phyloP scores from a whole-genome alignment of 2,329 filamentous ascomycete species.

The Colletotrichum karsti region DNA sequence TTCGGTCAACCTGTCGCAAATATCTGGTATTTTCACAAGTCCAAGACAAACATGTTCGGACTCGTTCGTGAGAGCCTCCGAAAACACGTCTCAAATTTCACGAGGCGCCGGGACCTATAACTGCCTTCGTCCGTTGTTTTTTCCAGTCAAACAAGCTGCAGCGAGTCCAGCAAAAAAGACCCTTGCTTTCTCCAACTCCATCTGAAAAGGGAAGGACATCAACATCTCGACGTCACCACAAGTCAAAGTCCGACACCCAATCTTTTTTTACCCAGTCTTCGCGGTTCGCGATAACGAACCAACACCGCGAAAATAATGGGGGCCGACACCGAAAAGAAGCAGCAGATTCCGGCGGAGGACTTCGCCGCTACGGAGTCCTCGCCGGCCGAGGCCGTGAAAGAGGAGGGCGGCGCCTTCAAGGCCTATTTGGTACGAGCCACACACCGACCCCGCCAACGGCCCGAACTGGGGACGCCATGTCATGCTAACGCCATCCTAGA shows the following conservation, averaged over 20 bases:
- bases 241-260: neutral
- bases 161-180: neutral
- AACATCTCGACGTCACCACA: neutral
- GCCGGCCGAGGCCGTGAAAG: conserved; percentile 13
- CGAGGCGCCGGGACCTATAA: neutral
- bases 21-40: neutral
- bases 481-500: conserved; percentile 25
- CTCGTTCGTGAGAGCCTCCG: neutral
- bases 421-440: conserved; percentile 28
- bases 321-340: conserved; percentile 14
- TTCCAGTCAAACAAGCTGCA: neutral
- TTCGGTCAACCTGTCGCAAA: neutral
- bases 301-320: conserved; percentile 1
- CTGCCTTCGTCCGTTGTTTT: conserved; percentile 13
- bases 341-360: conserved; percentile 9
- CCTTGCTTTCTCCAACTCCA: neutral
- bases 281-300: neutral
- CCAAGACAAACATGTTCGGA: neutral
- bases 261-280: neutral
- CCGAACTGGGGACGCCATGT: neutral
- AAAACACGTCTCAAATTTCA: neutral
- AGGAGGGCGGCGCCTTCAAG: conserved; percentile 28
- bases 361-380: neutral
- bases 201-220: neutral
- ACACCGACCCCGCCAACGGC: neutral